phyloP scores from a whole-genome alignment of 192 early-diverging fungal species.

The Piromyces finnis region DNA sequence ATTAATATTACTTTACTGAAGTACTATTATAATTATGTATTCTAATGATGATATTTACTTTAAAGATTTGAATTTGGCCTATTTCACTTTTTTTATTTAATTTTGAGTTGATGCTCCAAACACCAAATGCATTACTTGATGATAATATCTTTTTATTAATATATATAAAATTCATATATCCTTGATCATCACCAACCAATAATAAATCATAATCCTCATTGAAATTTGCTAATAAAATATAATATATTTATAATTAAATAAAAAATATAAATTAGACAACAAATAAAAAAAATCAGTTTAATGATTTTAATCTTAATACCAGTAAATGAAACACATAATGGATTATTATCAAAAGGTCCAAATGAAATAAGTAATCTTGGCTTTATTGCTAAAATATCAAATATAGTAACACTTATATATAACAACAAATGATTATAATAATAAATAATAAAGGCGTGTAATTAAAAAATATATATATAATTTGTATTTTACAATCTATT shows the following conservation, averaged over 20 bases:
- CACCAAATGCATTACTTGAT: neutral
- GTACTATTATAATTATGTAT: neutral
- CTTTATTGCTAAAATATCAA: slow-evolving; percentile 41
- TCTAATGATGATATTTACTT: no score
- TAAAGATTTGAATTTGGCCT: neutral
- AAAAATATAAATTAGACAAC: neutral
- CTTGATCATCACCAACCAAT: slow-evolving; percentile 40
- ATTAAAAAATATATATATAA: neutral
- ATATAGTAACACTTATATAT: slow-evolving; percentile 8
- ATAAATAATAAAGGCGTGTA: no score
- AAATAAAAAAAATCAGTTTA: no score
- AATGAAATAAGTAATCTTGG: slow-evolving; percentile 25
- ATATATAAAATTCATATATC: slow-evolving; percentile 29
- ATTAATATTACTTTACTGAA: slow-evolving; percentile 17
- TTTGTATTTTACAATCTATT: slow-evolving; percentile 23
- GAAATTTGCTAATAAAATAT: slow-evolving; percentile 13
- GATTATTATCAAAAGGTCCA: slow-evolving; percentile 33
- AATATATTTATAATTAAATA: neutral
- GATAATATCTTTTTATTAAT: slow-evolving; percentile 3
- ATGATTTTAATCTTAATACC: slow-evolving; percentile 2
- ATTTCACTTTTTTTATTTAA: neutral
- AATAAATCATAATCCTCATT: slow-evolving; percentile 32
- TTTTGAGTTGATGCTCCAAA: neutral
- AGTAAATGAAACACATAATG: slow-evolving; percentile 29
- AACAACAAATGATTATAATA: no score